A percentile compares a stretch with the other conserved stretches of the same genome.
Evolutionary conservation across 805 yeast species (phyloP).

Genomic region (Candida maesae): DNA sequence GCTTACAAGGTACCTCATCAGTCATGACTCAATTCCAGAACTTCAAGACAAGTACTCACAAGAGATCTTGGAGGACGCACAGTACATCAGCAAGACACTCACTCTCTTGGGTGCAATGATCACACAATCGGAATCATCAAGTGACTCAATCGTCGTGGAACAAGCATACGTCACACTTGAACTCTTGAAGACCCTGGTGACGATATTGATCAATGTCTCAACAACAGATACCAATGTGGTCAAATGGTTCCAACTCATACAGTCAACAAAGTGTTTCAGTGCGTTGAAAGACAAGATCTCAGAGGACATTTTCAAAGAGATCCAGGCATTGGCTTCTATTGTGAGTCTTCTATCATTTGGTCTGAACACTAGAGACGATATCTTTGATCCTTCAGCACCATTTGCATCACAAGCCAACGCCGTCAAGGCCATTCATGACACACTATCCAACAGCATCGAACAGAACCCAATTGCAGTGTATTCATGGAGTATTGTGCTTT

Average conservation of each 20-base stretch:
- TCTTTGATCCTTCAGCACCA: constrained; percentile 35
- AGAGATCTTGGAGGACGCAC: constrained; percentile 20
- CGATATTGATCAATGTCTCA: constrained; percentile 37
- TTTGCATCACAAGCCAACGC: constrained; percentile 38
- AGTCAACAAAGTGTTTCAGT: constrained; percentile 26
- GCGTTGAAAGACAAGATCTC: constrained; percentile 16
- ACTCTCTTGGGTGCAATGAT: constrained; percentile 3
- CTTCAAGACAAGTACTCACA: constrained; percentile 24
- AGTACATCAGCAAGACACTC: constrained; percentile 25
- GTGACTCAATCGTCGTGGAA: constrained; percentile 27
- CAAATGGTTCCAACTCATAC: constrained; percentile 56
- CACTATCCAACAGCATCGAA: constrained; percentile 34
- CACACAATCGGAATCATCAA: constrained; percentile 1
- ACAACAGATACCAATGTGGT: constrained; percentile 33
- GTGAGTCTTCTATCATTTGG: constrained; percentile 54
- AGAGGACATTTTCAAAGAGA: constrained; percentile 22
- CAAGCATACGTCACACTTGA: constrained; percentile 32
- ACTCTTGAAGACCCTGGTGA: constrained; percentile 36
- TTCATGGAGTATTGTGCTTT: constrained; percentile 62
- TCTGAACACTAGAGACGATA: constrained; percentile 45
- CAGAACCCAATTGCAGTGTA: constrained; percentile 50
- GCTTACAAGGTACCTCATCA: constrained; percentile 32
- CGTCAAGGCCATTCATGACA: constrained; percentile 38
- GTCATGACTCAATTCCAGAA: constrained; percentile 22
- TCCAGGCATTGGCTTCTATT: constrained; percentile 46